phyloP scores from a whole-genome alignment of 2,329 filamentous ascomycete species.

The Coniochaeta ligniaria region DNA sequence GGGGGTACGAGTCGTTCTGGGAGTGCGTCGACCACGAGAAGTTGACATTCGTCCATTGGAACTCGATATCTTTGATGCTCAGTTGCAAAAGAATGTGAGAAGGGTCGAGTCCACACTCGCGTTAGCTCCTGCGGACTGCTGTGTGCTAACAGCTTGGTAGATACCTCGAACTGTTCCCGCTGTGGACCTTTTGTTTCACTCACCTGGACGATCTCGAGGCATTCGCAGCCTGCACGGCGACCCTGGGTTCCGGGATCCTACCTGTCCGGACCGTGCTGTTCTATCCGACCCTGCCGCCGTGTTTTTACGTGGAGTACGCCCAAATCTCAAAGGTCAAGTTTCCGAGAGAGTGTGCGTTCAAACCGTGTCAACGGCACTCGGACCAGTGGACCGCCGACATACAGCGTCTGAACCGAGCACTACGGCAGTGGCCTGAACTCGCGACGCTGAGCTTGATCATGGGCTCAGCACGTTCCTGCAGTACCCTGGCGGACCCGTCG shows the following conservation, averaged over 20 bases:
- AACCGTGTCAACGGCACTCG: background rate
- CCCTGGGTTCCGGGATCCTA: background rate
- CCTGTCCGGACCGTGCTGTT: background rate
- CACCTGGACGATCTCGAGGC: background rate
- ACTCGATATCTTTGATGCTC: background rate
- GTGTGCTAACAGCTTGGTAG: background rate
- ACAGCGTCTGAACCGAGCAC: background rate
- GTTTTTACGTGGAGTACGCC: background rate
- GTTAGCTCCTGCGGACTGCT: background rate
- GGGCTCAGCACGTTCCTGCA: no score
- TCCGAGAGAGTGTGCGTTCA: no score
- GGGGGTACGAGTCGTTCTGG: background rate
- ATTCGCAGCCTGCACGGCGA: background rate
- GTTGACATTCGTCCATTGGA: background rate
- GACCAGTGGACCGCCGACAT: background rate
- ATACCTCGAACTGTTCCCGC: background rate
- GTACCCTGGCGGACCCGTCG: no score
- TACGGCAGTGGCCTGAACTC: background rate
- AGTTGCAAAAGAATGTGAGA: background rate
- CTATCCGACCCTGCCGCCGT: background rate
- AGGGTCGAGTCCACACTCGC: background rate
- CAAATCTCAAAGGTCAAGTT: no score
- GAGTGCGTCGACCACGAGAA: background rate
- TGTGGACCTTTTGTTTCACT: conserved; percentile 2
- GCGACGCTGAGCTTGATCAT: no score